These are phyloP conservation scores for Liquidambar formosana DNA, from an alignment of 164 flowering plant species.

Conservation along the genomic window DNA sequence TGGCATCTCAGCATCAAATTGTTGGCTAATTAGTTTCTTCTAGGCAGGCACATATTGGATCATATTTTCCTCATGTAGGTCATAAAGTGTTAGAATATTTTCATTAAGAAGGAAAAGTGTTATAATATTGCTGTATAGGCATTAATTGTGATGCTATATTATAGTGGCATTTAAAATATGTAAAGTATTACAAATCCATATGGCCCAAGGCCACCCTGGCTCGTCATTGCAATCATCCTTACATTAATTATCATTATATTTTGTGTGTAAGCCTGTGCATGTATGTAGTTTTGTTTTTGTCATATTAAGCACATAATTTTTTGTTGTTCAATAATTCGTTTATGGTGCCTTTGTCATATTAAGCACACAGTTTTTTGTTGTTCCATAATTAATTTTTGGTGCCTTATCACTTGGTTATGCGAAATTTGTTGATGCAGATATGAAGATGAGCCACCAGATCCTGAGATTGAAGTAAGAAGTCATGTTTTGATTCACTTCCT, in stretches of 20 bases:
- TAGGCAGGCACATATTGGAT: neutral
- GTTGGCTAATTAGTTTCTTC: too few relatives aligned
- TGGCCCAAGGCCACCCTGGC: too few relatives aligned
- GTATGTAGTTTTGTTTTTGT: too few relatives aligned
- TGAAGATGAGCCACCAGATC: slow-evolving; percentile 81
- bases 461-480: slow-evolving; percentile 64
- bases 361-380: neutral
- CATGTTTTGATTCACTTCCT: slow-evolving; percentile 2
- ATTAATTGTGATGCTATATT: neutral
- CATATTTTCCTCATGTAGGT: neutral
- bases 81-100: neutral
- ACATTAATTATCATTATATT: too few relatives aligned
- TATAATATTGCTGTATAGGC: neutral
- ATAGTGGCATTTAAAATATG: neutral
- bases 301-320: neutral
- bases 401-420: neutral
- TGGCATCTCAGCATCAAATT: too few relatives aligned
- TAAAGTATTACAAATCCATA: neutral
- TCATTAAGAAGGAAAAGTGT: too few relatives aligned
- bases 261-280: too few relatives aligned
- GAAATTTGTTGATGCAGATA: slow-evolving; percentile 40
- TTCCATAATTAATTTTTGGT: neutral
- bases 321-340: neutral
- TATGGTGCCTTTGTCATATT: too few relatives aligned
- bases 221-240: too few relatives aligned